These are phyloP conservation scores for Cladosporium sphaerospermum DNA, from an alignment of 2,329 filamentous ascomycete species.

Conservation along the genomic window DNA sequence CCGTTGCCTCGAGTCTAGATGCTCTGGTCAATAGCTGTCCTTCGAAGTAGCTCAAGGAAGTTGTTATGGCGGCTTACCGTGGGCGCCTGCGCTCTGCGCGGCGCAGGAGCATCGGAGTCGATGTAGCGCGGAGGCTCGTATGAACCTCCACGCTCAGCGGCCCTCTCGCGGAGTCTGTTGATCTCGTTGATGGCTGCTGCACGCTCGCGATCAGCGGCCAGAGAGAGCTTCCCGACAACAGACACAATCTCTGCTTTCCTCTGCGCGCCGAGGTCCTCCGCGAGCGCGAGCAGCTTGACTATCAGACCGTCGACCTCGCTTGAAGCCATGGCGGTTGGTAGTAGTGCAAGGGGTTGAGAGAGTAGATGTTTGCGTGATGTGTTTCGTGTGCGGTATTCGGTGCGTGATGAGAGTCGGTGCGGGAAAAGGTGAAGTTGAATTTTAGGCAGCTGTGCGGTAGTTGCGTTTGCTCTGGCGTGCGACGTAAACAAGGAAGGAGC, in stretches of 20 bases:
- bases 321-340: background rate
- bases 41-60: background rate
- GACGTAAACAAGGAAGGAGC: background rate
- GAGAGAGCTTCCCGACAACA: background rate
- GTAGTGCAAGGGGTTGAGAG: background rate
- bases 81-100: background rate
- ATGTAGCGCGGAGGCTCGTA: background rate
- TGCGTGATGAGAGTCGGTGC: background rate
- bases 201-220: constrained; percentile 2
- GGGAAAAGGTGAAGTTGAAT: background rate
- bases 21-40: too few species aligned
- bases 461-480: background rate
- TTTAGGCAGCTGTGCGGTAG: background rate
- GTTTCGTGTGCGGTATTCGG: background rate
- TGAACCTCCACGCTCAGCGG: background rate
- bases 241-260: background rate
- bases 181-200: constrained; percentile 1
- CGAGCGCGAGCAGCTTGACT: background rate
- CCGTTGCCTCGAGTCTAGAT: too few species aligned
- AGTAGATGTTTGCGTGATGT: background rate
- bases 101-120: background rate
- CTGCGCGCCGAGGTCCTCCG: background rate
- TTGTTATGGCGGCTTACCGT: background rate
- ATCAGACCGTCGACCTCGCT: constrained; percentile 3
- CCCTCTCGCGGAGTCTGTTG: background rate